Conservation (phyloP, 495 filamentous ascomycete genomes). For the Choiromyces venosus region DNA sequence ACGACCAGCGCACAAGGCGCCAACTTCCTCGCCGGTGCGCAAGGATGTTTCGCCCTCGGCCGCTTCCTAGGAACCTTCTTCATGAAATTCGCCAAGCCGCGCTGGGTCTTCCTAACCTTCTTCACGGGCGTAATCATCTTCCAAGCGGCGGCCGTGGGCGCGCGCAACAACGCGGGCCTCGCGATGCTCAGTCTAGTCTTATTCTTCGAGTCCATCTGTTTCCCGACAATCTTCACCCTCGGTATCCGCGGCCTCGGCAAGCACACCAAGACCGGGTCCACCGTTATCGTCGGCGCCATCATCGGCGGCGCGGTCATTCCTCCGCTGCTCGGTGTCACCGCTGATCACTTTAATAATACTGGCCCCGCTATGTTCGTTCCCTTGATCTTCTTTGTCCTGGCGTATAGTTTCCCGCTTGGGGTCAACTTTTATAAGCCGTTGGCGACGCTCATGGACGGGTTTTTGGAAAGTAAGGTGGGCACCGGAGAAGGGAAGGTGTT, state of each 20-base stretch:
- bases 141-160: conserved; percentile 39
- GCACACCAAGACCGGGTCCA: conserved; percentile 56
- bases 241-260: conserved; percentile 57
- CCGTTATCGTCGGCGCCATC: conserved; percentile 55
- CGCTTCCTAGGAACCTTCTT: conserved; percentile 51
- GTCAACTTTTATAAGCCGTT: conserved; percentile 54
- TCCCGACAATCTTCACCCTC: conserved; percentile 60
- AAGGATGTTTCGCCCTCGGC: conserved; percentile 55
- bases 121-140: conserved; percentile 43
- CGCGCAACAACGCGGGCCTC: conserved; percentile 48
- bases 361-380: conserved; percentile 56
- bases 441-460: conserved; percentile 50
- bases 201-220: conserved; percentile 60
- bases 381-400: conserved; percentile 54
- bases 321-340: conserved; percentile 49
- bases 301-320: conserved; percentile 54
- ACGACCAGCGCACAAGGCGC: conserved; percentile 48
- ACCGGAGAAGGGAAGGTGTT: conserved; percentile 38
- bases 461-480: conserved; percentile 48
- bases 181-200: conserved; percentile 49
- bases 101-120: conserved; percentile 50
- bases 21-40: conserved; percentile 53
- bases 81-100: conserved; percentile 52
- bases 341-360: conserved; percentile 49
- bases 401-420: conserved; percentile 55